These are phyloP conservation scores for Xerocomellus intermedius DNA, from an alignment of 768 basidiomycete species.

Conservation along the genomic window DNA sequence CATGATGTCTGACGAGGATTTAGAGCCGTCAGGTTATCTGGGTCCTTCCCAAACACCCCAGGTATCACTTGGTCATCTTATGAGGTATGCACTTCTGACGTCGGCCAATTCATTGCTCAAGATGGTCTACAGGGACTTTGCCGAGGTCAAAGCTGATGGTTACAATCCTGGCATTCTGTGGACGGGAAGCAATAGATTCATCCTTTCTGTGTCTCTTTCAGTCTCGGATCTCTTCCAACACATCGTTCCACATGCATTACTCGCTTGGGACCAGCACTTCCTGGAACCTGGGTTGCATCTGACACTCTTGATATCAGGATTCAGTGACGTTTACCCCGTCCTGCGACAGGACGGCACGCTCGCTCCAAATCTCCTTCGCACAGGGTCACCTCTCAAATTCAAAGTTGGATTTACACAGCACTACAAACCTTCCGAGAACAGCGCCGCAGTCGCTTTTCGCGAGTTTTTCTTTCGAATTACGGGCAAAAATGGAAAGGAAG, in stretches of 20 bases:
- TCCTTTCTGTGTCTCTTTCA: conserved; percentile 56
- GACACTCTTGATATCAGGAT: conserved; percentile 62
- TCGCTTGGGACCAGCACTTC: conserved; percentile 72
- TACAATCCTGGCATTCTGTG: conserved; percentile 61
- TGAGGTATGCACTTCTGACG: background rate
- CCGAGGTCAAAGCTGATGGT: conserved; percentile 53
- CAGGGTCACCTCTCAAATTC: conserved; percentile 45
- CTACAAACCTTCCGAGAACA: conserved; percentile 59
- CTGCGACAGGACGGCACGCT: conserved; percentile 44
- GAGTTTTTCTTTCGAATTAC: conserved; percentile 42
- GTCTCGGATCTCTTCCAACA: conserved; percentile 48
- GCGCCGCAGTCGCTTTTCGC: conserved; percentile 47
- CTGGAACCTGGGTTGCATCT: conserved; percentile 57
- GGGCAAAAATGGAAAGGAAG: conserved; percentile 31
- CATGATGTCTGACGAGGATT: conserved; percentile 18
- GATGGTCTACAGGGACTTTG: conserved; percentile 47
- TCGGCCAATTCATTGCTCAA: background rate
- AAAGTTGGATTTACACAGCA: conserved; percentile 57
- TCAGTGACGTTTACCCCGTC: conserved; percentile 53
- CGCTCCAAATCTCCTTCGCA: conserved; percentile 32
- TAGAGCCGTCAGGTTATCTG: background rate
- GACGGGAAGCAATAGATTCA: conserved; percentile 49
- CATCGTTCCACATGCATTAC: conserved; percentile 62
- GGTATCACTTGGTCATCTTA: conserved; percentile 1
- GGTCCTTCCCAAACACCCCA: background rate